Evolutionary conservation across 805 yeast species (phyloP).

Genomic region (Candida incommunis): DNA sequence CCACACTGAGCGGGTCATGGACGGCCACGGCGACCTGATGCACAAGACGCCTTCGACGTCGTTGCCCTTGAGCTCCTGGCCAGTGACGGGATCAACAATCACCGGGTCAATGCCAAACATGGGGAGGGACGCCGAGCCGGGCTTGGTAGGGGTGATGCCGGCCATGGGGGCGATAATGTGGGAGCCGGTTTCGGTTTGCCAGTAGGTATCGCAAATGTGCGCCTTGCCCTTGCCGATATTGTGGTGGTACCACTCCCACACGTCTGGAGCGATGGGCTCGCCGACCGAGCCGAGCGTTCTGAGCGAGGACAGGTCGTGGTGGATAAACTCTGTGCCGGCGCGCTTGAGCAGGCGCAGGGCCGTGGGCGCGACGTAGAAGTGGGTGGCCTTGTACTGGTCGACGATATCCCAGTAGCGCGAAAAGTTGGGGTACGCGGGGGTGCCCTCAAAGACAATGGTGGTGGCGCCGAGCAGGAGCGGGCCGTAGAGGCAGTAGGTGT

Average conservation of each 20-base stretch:
- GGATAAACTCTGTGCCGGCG: slow-evolving; percentile 70
- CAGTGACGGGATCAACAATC: slow-evolving; percentile 61
- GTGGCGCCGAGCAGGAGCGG: slow-evolving; percentile 67
- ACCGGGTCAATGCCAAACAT: slow-evolving; percentile 69
- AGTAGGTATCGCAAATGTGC: slow-evolving; percentile 70
- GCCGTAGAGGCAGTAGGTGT: slow-evolving; percentile 70
- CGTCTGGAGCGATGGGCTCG: slow-evolving; percentile 90
- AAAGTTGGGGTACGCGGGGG: slow-evolving; percentile 73
- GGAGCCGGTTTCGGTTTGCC: slow-evolving; percentile 84
- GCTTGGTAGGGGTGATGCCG: slow-evolving; percentile 63
- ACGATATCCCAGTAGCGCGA: slow-evolving; percentile 81
- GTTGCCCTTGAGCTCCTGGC: slow-evolving; percentile 51
- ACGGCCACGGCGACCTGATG: slow-evolving; percentile 65
- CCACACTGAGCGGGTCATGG: slow-evolving; percentile 75
- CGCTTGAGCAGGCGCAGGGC: slow-evolving; percentile 75
- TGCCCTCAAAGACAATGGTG: slow-evolving; percentile 71
- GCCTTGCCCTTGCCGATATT: slow-evolving; percentile 74
- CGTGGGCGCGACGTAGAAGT: slow-evolving; percentile 92
- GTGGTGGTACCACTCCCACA: slow-evolving; percentile 93
- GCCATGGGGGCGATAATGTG: slow-evolving; percentile 69
- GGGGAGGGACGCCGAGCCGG: slow-evolving; percentile 77
- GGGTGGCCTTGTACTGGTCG: slow-evolving; percentile 73
- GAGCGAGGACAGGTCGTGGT: slow-evolving; percentile 52
- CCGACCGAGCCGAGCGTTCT: slow-evolving; percentile 91
- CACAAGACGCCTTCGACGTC: slow-evolving; percentile 75